Evolutionary conservation across 1,139 yeast genomes (phyloP), one percentile per base, ranked within the genome.

Genomic region (Candida glucosophila): DNA sequence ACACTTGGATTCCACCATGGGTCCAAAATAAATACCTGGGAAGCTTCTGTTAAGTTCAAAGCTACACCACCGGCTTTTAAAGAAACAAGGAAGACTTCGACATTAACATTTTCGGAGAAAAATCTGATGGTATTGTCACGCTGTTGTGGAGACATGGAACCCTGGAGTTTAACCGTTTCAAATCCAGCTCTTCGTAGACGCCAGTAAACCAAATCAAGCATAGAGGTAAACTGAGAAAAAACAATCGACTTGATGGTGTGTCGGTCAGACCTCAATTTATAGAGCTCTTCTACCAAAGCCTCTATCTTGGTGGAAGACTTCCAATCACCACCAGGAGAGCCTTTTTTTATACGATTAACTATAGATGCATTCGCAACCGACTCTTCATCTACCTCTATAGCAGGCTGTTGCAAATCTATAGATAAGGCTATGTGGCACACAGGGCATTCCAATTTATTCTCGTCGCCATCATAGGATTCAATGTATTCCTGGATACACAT

Each of bases 1-100:
- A 86, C 93, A 41, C 94, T 80, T 1, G 97, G 97, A 47, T 90
- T 90, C 97, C 97, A 90, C 97, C 98, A 90, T 15, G 97, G 97
- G 44, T 90, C 98, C 64, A 90, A 66, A 25, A 90, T 66, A 40
- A 90, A 90, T 20, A 90, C 97, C 41, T 88, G 96, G 1, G 94
- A 85, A 0, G 98, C 98, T 47, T 92, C 98, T 44, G 96, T 88
- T 40, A 90, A 64, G 49, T 90, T 90, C 39, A 90, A 66, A 0
- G 98, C 98, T 19, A 90, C 98, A 54, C 98, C 98, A 38, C 99
- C 99, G 0, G 99, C 98, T 47, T 90, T 90, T 41, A 92, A 66
- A 15, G 96, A 86, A 6, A 90, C 98, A 32, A 90, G 56, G 46
- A 90, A 90, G 6, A 90, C 94, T 52, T 90, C 97, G 15, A 90